Evolutionary conservation across 176 grass and related monocot species (phyloP).

Genomic region (Zizania latifolia): DNA sequence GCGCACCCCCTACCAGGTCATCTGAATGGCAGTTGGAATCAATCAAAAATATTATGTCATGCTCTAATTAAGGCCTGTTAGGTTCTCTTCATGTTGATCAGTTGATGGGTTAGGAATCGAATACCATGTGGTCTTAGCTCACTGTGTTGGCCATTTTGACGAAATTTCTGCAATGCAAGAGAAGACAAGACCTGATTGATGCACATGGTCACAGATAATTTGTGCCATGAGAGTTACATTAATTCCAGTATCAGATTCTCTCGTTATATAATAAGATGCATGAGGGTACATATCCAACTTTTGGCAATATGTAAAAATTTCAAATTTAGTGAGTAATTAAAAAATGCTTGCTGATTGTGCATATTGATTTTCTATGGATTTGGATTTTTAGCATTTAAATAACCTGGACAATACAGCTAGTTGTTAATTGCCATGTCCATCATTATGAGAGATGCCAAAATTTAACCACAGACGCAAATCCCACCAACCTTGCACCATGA

Average conservation of each 20-base stretch:
- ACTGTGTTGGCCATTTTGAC: neutral
- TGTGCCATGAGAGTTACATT: neutral
- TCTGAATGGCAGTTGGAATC: neutral
- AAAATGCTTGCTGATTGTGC: too few relatives aligned
- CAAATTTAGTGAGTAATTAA: too few relatives aligned
- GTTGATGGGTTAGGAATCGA: slow-evolving; percentile 22
- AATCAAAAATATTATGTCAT: slow-evolving; percentile 7
- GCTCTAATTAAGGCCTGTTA: neutral
- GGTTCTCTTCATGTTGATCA: slow-evolving; percentile 16
- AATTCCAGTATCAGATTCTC: neutral
- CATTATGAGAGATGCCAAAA: too few relatives aligned
- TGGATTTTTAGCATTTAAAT: too few relatives aligned
- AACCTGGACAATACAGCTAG: too few relatives aligned
- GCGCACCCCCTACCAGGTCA: slow-evolving; percentile 15
- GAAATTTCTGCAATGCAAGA: neutral
- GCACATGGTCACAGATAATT: neutral
- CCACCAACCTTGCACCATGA: too few relatives aligned
- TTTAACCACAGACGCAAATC: too few relatives aligned
- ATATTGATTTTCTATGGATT: too few relatives aligned
- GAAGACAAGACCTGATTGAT: neutral
- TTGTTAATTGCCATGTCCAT: too few relatives aligned
- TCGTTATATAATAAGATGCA: neutral
- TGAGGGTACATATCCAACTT: too few relatives aligned
- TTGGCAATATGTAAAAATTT: too few relatives aligned
- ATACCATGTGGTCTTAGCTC: slow-evolving; percentile 9